Base-by-base conservation (phyloP, 345 rosid species). In the Triadica sebifera region DNA sequence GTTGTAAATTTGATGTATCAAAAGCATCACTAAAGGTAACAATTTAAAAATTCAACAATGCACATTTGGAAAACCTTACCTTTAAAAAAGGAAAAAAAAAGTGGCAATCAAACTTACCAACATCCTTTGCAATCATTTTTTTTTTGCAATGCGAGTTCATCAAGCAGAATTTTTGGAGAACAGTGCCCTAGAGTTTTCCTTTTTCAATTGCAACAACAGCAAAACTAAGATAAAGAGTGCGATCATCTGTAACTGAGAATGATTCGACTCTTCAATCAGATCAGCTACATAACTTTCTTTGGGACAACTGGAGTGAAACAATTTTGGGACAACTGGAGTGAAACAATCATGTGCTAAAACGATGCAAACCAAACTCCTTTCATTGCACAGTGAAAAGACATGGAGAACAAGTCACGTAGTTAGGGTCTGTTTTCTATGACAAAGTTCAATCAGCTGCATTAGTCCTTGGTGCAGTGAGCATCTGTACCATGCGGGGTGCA, bases 401-500 rank as follows among this genome's bases (percentile, higher is more conserved):
- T 12, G 72, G 22, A 69, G 45, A 56, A 43, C 8, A 46, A 47
- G 38, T 53, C 10, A 16, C 19, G 8, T 49, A 52, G 59, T 52
- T 24, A 38, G 20, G 53, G 46, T 51, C 46, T 19, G 41, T 52
- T 69, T 65, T 24, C 5, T 10, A 7, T 12, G 65, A 8, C 20
- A 49, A 46, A 58, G 25, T 55, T 37, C 41, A 37, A 19, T 50
- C 19, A 41, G 46, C 8, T 29, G 43, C 64, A 59, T 65, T 74
- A 72, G 2, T 73, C 79, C 75, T 86, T 86, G 75, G 79, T 83
- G 81, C 91, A 88, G 59, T 86, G 89, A 2, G 97, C 94, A 76
- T 93, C 98, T 12, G 95, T 90, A 68, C 95, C 97, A 69, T 86
- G 99, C 76, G 84, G 90, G 37, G 78, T 83, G 84, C 98, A 91